A percentile compares a stretch with the other conserved stretches of the same genome.
Evolutionary conservation across 140 eudicot species (phyloP).

Genomic region (Stevia rebaudiana): DNA sequence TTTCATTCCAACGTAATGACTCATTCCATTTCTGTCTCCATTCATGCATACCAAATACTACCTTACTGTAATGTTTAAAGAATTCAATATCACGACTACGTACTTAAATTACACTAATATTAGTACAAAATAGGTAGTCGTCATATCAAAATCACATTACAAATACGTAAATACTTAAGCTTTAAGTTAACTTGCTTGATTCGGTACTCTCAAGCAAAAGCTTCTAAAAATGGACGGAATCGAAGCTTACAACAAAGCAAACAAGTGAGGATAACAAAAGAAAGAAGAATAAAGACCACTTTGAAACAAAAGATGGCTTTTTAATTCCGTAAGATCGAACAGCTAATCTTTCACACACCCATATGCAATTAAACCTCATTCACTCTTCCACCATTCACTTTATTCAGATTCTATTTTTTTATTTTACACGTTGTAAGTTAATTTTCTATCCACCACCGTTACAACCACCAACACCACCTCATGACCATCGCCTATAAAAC

Average conservation of each 20-base stretch:
- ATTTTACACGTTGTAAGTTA: constrained; percentile 16
- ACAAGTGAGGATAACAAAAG: constrained; percentile 5
- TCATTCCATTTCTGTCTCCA: too few relatives aligned
- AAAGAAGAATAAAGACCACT: constrained; percentile 18
- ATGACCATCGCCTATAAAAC: constrained; percentile 9
- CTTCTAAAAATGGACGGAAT: constrained; percentile 41
- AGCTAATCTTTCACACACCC: background rate
- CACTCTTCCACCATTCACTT: constrained; percentile 31
- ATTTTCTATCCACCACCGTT: background rate
- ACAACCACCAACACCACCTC: background rate
- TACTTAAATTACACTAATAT: too few relatives aligned
- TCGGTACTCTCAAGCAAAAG: background rate
- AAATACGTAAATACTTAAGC: background rate
- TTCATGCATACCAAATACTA: too few relatives aligned
- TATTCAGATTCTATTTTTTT: constrained; percentile 42
- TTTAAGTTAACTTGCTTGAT: background rate
- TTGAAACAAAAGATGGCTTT: constrained; percentile 15
- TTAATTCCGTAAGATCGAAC: background rate
- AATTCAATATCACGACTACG: too few relatives aligned
- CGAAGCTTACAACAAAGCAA: constrained; percentile 24
- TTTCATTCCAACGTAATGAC: too few relatives aligned
- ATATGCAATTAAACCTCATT: constrained; percentile 25
- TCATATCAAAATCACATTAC: too few relatives aligned
- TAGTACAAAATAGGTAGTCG: too few relatives aligned
- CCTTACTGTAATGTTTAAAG: too few relatives aligned